Evolutionary conservation across 345 rosid species (phyloP), one percentile per base, ranked within the genome.

Genomic region (Mangifera indica): DNA sequence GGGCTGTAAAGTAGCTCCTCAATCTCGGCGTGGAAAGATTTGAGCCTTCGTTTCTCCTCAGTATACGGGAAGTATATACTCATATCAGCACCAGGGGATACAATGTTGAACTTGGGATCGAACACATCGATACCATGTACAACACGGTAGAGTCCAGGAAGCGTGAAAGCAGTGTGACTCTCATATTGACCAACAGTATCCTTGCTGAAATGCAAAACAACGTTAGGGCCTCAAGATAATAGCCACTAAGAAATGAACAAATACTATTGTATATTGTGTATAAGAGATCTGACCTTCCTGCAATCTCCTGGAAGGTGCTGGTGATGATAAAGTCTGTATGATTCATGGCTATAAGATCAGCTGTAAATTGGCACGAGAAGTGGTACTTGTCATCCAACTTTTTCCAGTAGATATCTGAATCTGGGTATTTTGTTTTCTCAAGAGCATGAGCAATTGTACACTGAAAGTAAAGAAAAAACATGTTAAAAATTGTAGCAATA

Each of bases 281-380:
- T 21, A 67, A 14, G 2, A 73, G 10, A 9, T 29, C 52, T 75
- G 72, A 91, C 98, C 97, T 93, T 86, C 98, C 98, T 76, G 98
- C 98, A 77, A 93, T 93, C 65, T 93, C 98, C 76, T 93, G 98
- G 89, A 84, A 90, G n/a, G 98, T 93, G 81, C 98, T 93, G 78
- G 98, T 93, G 87, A 93, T 93, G 79, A 93, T 93, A 85, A 93
- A 93, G 76, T 93, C 98, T 6, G 98, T 86, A 67, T 93, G 97
- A 82, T 93, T 93, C 98, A 93, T 93, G 48, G 98, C 98, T 5
- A 89, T 72, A 20, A 93, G 87, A 83, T 91, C 98, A 0, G 98
- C 98, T 2, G 98, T 93, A 66, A 93, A 93, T 85, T 93, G 98
- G 86, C 93, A 87, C 0, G 98, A 86, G 81, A 93, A 93, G 73